These are phyloP conservation scores for Dendrostoma leiphaemia DNA, from an alignment of 2,329 filamentous ascomycete species.

Conservation along the genomic window DNA sequence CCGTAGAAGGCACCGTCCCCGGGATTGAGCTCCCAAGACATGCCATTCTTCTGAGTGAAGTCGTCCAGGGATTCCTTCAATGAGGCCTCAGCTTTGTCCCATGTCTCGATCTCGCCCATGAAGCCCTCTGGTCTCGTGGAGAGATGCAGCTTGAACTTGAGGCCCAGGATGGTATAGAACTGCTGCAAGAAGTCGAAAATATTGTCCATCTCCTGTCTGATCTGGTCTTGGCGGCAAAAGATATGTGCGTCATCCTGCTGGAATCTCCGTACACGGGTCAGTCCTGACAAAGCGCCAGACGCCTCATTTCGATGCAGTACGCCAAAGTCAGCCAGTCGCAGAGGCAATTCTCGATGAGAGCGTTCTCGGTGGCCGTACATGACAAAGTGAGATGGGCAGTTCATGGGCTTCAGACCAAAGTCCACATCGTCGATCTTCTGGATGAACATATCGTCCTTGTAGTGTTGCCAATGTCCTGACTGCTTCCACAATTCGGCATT, in stretches of 20 bases:
- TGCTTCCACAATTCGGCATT: slow-evolving; percentile 91
- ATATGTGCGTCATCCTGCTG: slow-evolving; percentile 97
- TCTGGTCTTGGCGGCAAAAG: slow-evolving; percentile 84
- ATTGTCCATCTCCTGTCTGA: slow-evolving; percentile 70
- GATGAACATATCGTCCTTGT: slow-evolving; percentile 87
- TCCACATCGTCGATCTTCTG: slow-evolving; percentile 77
- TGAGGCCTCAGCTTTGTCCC: slow-evolving; percentile 83
- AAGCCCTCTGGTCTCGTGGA: slow-evolving; percentile 88
- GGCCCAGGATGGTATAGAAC: slow-evolving; percentile 76
- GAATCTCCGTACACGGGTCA: slow-evolving; percentile 91
- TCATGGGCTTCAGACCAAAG: slow-evolving; percentile 89
- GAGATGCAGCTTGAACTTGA: slow-evolving; percentile 90
- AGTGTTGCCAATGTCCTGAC: slow-evolving; percentile 91
- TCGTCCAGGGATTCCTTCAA: slow-evolving; percentile 76
- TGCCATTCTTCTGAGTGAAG: slow-evolving; percentile 58
- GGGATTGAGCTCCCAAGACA: slow-evolving; percentile 85
- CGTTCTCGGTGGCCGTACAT: slow-evolving; percentile 82
- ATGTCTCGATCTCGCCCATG: slow-evolving; percentile 81
- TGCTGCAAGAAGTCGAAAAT: slow-evolving; percentile 84
- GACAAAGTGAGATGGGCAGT: slow-evolving; percentile 91
- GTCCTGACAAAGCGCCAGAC: slow-evolving; percentile 83
- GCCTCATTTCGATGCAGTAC: slow-evolving; percentile 94
- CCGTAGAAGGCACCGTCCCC: slow-evolving; percentile 98
- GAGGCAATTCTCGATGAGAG: slow-evolving; percentile 86
- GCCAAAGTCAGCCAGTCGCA: slow-evolving; percentile 93